Evolutionary conservation across 176 grass and related monocot species (phyloP).

Genomic region (Oryza nivara): DNA sequence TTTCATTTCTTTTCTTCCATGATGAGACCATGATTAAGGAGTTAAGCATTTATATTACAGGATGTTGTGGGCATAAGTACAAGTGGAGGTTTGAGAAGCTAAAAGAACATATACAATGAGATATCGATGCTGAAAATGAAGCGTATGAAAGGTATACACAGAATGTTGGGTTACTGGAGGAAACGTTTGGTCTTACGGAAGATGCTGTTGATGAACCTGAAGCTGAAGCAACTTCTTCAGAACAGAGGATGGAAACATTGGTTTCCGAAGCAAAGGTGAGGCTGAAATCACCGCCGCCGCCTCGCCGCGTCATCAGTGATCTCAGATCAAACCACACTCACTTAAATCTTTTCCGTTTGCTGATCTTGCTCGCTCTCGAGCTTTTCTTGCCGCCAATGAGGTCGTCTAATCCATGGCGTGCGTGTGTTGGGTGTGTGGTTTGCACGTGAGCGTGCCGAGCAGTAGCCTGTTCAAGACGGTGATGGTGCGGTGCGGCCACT

Average conservation of each 20-base stretch:
- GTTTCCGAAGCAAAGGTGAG: slow-evolving; percentile 70
- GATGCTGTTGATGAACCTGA: slow-evolving; percentile 36
- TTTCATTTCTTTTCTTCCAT: slow-evolving; percentile 13
- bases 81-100: slow-evolving; percentile 88
- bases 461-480: too few relatives aligned
- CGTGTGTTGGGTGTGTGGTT: too few relatives aligned
- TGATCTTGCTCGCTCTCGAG: too few relatives aligned
- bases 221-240: slow-evolving; percentile 43
- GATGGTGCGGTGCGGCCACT: too few relatives aligned
- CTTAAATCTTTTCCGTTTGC: too few relatives aligned
- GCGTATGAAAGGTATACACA: slow-evolving; percentile 81
- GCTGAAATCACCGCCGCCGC: slow-evolving; percentile 46
- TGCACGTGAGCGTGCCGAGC: too few relatives aligned
- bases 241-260: slow-evolving; percentile 55
- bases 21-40: background rate
- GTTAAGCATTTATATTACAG: slow-evolving; percentile 41
- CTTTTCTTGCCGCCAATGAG: too few relatives aligned
- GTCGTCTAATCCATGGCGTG: too few relatives aligned
- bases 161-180: slow-evolving; percentile 75
- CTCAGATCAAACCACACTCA: too few relatives aligned
- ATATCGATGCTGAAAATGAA: slow-evolving; percentile 87
- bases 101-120: slow-evolving; percentile 77
- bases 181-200: slow-evolving; percentile 62
- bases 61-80: slow-evolving; percentile 59
- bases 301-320: too few relatives aligned